Base-by-base conservation (phyloP, 768 basidiomycete species). In the Kwoniella newhampshirensis region DNA sequence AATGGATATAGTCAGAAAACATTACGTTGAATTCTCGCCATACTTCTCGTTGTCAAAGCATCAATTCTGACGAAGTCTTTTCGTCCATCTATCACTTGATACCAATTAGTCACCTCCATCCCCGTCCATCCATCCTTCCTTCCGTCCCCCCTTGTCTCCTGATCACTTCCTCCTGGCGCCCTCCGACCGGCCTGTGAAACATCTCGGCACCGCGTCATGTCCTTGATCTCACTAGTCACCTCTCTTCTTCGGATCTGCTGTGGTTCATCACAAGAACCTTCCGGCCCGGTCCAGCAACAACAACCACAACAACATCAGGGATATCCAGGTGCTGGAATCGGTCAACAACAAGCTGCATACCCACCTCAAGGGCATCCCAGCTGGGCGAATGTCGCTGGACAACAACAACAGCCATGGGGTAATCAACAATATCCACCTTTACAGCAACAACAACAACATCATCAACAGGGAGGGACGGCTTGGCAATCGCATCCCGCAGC, bases 401-500 rank as follows among this genome's bases (percentile, higher is more conserved):
- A 42, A n/a, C 8, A n/a, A 23, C 8, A 8, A 42, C 40, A n/a
- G n/a, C n/a, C n/a, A n/a, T n/a, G n/a, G n/a, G 36, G 42, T 27
- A 23, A 41, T 21, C 64, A 62, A 39, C 64, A 61, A 41, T 67
- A 71, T 49, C 57, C 57, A 18, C 41, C 50, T 27, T 45, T 62
- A 15, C 55, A 46, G 18, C 65, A 54, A 26, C 62, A 55, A 28
- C 61, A 62, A 9, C 48, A 65, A 30, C 68, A 72, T 28, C 58
- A 68, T 5, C 68, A 57, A 17, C 66, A 59, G 23, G 44, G 44
- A 23, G 25, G 25, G 25, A 48, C 43, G 18, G 20, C 20, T 46
- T 57, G 56, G 26, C 67, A 70, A 36, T 66, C 67, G n/a, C 51
- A 61, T 42, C 62, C 58, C 44, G 11, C 55, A 61, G 18, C 53